A percentile compares a stretch with the other conserved stretches of the same genome.
Conservation (phyloP, 139 green algal genomes). For the Yamagishiella unicocca region DNA sequence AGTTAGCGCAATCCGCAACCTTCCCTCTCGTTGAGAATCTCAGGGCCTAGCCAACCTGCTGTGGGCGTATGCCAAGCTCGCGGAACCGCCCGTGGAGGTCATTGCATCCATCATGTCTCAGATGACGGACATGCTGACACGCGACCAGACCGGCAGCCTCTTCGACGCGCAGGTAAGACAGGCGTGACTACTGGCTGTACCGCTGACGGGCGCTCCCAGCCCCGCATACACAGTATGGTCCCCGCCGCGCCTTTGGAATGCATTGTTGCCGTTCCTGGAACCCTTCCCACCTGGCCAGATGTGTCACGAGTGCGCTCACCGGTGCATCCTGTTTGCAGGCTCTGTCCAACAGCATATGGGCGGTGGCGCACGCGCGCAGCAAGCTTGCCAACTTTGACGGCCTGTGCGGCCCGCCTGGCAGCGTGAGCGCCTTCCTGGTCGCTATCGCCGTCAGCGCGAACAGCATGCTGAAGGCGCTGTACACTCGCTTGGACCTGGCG, state of each 20-base stretch:
- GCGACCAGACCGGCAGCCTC: conserved; percentile 17
- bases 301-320: neutral
- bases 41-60: conserved; percentile 75
- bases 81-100: conserved; percentile 50
- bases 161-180: conserved; percentile 65
- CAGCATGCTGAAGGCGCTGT: conserved; percentile 47
- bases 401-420: conserved; percentile 36
- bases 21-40: neutral
- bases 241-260: no score
- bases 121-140: conserved; percentile 66
- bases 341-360: conserved; percentile 74
- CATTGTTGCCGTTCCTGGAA: no score
- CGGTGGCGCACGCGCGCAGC: conserved; percentile 65
- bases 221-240: neutral
- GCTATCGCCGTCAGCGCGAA: conserved; percentile 52
- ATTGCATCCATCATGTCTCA: conserved; percentile 59
- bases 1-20: neutral
- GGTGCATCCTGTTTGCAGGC: conserved; percentile 51
- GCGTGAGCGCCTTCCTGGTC: conserved; percentile 55
- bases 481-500: conserved; percentile 36
- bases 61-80: conserved; percentile 72
- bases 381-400: conserved; percentile 61
- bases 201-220: no score
- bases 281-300: no score
- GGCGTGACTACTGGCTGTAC: no score